These are phyloP conservation scores for Angomonas deanei DNA, from an alignment of 208 protist genomes.

Conservation along the genomic window DNA sequence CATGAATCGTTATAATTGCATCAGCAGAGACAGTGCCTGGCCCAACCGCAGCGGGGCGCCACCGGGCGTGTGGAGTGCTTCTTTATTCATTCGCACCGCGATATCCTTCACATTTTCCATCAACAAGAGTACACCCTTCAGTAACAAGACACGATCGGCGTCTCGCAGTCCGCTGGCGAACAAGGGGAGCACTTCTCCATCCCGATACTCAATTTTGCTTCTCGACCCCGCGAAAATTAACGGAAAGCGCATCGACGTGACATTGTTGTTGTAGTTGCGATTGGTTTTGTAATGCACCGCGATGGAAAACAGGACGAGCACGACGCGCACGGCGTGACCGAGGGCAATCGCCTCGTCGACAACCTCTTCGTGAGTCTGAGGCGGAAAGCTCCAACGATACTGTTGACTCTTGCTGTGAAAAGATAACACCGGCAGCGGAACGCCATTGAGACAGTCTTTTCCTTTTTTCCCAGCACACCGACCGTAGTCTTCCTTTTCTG, in stretches of 20 bases:
- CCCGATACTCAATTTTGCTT: neutral
- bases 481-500: neutral
- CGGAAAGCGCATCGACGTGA: neutral
- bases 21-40: neutral
- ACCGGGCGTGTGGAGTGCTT: too few relatives aligned
- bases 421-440: neutral
- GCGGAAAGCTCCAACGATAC: too few relatives aligned
- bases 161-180: neutral
- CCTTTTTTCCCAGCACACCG: too few relatives aligned
- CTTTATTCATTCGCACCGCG: neutral
- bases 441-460: neutral
- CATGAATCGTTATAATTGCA: too few relatives aligned
- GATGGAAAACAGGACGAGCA: neutral
- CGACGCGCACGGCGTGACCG: neutral
- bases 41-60: neutral
- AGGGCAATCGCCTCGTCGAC: neutral
- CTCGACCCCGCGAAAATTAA: neutral
- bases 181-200: neutral
- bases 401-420: too few relatives aligned
- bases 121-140: neutral
- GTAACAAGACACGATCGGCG: neutral
- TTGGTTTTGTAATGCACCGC: neutral
- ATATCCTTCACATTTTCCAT: neutral
- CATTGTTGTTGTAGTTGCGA: neutral
- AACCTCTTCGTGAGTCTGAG: too few relatives aligned